Evolutionary conservation across 305 asterid species (phyloP), one percentile per base, ranked within the genome.

Genomic region (Plantago coronopus): DNA sequence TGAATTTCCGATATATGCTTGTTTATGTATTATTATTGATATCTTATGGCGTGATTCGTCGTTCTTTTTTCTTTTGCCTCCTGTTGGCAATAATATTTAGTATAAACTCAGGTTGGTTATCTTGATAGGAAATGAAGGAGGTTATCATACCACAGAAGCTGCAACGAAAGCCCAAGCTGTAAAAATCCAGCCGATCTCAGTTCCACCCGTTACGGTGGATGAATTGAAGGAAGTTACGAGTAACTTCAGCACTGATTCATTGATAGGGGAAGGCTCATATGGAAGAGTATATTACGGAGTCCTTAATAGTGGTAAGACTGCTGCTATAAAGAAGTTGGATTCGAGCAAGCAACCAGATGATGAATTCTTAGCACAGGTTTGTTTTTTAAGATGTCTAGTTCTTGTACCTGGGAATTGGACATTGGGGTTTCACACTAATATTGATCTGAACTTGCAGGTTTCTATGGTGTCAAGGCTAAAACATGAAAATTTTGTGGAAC

Each of bases 211-310:
- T 79, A 79, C 40, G 81, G 84, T 89, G 16, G 97, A 89, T 67
- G 97, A 86, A 72, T 76, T 91, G 82, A 89, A 83, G 70, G 94
- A 89, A 59, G 87, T 86, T 78, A 89, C 98, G 4, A 95, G 80
- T 66, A 89, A 89, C 69, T 91, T 91, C 64, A 96, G 98, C 56
- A 80, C 97, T 17, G 89, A 81, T 76, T 79, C 97, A 60, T 82
- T 91, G 64, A 86, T 91, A 75, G 98, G 98, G 60, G 98, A 91
- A 76, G 98, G 98, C 64, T 91, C 98, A 31, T 91, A 91, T 66
- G 98, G 98, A 66, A 82, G 98, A 62, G 97, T 89, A 44, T 91
- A 91, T 78, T 89, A 74, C 43, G 97, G 97, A 15, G 76, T 77
- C 64, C 72, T 89, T 72, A 79, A 70, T 51, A 79, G 68, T 71